A percentile compares a stretch with the other conserved stretches of the same genome.
phyloP scores from a whole-genome alignment of 805 yeast species.

The Myxozyma mucilagina region DNA sequence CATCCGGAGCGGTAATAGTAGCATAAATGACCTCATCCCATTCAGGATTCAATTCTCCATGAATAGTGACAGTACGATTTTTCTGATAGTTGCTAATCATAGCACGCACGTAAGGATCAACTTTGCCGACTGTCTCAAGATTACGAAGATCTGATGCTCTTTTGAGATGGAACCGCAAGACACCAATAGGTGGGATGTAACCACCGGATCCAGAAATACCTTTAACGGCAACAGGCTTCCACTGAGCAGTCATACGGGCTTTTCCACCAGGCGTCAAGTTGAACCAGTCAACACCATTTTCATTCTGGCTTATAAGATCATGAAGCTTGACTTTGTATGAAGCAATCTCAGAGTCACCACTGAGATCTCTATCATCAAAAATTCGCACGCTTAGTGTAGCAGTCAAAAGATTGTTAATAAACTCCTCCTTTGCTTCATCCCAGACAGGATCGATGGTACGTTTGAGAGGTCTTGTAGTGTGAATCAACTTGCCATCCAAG shows the following conservation, averaged over 20 bases:
- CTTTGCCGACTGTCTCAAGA: constrained; percentile 82
- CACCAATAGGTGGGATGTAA: constrained; percentile 94
- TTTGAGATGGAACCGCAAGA: constrained; percentile 66
- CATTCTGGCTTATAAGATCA: constrained; percentile 73
- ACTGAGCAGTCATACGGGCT: constrained; percentile 63
- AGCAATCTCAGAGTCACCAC: constrained; percentile 60
- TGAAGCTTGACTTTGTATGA: constrained; percentile 52
- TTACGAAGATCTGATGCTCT: constrained; percentile 76
- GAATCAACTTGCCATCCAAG: constrained; percentile 59
- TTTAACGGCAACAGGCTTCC: constrained; percentile 82
- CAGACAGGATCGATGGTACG: constrained; percentile 67
- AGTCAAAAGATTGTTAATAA: constrained; percentile 70
- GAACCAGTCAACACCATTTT: constrained; percentile 77
- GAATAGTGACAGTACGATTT: constrained; percentile 71
- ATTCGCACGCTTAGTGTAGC: constrained; percentile 67
- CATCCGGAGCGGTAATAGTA: constrained; percentile 80
- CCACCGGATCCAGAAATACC: constrained; percentile 70
- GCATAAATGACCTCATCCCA: constrained; percentile 84
- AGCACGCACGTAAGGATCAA: constrained; percentile 88
- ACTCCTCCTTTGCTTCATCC: constrained; percentile 61
- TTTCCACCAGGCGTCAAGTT: constrained; percentile 73
- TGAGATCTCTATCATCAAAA: constrained; percentile 59
- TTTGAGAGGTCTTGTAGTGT: constrained; percentile 60
- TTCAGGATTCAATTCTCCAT: constrained; percentile 71
- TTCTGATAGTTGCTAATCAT: constrained; percentile 73